A percentile compares a stretch with the other conserved stretches of the same genome.
Conservation (phyloP, 1,284 basidiomycete species). For the Takashimella koratensis region DNA sequence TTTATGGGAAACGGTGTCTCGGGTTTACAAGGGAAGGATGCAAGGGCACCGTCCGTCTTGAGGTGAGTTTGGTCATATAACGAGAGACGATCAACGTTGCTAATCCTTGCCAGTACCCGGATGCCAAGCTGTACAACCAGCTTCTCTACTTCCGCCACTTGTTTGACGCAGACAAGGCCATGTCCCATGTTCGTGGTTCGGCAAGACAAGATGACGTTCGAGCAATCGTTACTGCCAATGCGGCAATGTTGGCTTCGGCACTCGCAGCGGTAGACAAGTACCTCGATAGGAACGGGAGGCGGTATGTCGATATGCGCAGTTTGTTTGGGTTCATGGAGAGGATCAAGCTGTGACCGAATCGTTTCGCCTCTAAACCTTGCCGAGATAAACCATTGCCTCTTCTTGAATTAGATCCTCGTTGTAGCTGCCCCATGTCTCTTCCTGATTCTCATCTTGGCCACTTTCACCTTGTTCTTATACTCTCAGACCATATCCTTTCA, state of each 20-base stretch:
- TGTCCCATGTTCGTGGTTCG: slow-evolving; percentile 55
- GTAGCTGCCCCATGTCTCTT: too few relatives aligned
- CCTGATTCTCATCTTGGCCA: too few relatives aligned
- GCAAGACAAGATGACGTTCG: slow-evolving; percentile 59
- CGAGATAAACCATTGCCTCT: too few relatives aligned
- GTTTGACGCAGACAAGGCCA: slow-evolving; percentile 68
- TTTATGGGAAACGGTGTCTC: slow-evolving; percentile 80
- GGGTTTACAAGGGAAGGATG: slow-evolving; percentile 57
- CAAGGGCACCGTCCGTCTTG: slow-evolving; percentile 64
- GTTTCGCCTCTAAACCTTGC: too few relatives aligned
- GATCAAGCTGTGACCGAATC: slow-evolving; percentile 21
- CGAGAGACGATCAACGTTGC: neutral
- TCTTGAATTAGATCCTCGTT: too few relatives aligned
- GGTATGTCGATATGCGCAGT: slow-evolving; percentile 74
- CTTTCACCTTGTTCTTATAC: too few relatives aligned
- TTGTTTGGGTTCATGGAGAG: slow-evolving; percentile 72
- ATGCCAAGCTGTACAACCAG: slow-evolving; percentile 79
- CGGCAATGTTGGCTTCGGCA: slow-evolving; percentile 56
- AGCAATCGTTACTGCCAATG: slow-evolving; percentile 56
- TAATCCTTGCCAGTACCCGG: slow-evolving; percentile 63
- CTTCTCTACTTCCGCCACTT: slow-evolving; percentile 73
- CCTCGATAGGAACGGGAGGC: slow-evolving; percentile 72
- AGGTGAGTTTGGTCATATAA: slow-evolving; percentile 55
- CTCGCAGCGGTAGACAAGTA: slow-evolving; percentile 65
- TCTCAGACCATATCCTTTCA: too few relatives aligned